These are phyloP conservation scores for Rhododendron griersonianum DNA, from an alignment of 148 eudicot genomes.

Conservation along the genomic window DNA sequence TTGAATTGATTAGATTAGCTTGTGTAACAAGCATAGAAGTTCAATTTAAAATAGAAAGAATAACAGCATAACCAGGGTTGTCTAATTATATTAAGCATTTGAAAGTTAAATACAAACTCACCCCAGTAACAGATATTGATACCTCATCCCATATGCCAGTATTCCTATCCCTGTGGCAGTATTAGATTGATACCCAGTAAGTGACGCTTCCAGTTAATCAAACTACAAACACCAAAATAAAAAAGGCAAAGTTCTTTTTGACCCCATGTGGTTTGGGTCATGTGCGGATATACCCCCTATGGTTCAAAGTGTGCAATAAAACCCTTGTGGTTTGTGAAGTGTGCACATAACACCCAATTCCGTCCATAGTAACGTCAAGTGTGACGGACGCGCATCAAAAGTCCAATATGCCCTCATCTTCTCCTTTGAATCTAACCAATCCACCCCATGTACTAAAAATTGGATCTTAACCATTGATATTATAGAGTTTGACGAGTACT, in stretches of 20 bases:
- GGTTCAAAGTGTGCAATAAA: too few relatives aligned
- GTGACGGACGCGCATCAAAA: too few relatives aligned
- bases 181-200: not conserved
- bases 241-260: not conserved
- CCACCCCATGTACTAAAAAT: too few relatives aligned
- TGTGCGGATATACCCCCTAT: too few relatives aligned
- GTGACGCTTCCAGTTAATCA: not conserved
- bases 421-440: too few relatives aligned
- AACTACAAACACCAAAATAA: not conserved
- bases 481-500: too few relatives aligned
- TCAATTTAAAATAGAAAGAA: not conserved
- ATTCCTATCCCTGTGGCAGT: constrained; percentile 81
- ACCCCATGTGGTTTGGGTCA: too few relatives aligned
- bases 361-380: too few relatives aligned
- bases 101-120: constrained; percentile 29
- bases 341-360: too few relatives aligned
- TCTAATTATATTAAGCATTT: not conserved
- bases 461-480: too few relatives aligned
- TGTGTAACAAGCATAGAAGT: not conserved
- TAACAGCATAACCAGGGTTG: not conserved
- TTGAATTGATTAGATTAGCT: not conserved
- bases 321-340: too few relatives aligned
- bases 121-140: constrained; percentile 83
- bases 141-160: constrained; percentile 99
- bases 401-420: too few relatives aligned